phyloP scores from a whole-genome alignment of 495 filamentous ascomycete species.

The Penicillium diatomitis region DNA sequence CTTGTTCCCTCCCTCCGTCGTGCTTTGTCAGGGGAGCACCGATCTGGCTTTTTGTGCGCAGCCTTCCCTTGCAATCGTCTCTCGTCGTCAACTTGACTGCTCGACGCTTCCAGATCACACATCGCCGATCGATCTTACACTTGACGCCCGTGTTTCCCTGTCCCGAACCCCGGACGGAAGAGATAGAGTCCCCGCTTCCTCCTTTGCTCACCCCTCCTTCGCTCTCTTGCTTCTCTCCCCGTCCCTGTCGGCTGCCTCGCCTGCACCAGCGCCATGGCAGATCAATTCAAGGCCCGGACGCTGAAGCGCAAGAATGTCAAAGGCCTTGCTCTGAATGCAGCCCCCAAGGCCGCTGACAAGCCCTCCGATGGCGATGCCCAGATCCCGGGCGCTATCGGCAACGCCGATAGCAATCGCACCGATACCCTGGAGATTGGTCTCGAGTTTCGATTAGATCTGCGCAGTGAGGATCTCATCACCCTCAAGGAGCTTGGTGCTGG shows the following conservation, averaged over 20 bases:
- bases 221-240: slow-evolving; percentile 1
- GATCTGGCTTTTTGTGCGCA: background rate
- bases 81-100: no score
- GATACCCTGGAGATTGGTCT: slow-evolving; percentile 93
- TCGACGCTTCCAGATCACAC: no score
- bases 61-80: background rate
- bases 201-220: slow-evolving; percentile 1
- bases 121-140: no score
- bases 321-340: slow-evolving; percentile 73
- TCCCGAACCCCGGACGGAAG: no score
- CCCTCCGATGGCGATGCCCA: slow-evolving; percentile 52
- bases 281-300: slow-evolving; percentile 77
- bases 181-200: background rate
- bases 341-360: slow-evolving; percentile 49
- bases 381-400: slow-evolving; percentile 50
- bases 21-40: slow-evolving; percentile 4
- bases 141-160: no score
- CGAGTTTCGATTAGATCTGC: slow-evolving; percentile 87
- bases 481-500: slow-evolving; percentile 91
- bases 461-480: slow-evolving; percentile 84
- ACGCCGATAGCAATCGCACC: slow-evolving; percentile 47
- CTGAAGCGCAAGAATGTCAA: slow-evolving; percentile 98
- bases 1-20: slow-evolving; percentile 11
- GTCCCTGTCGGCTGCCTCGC: background rate
- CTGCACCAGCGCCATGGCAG: slow-evolving; percentile 53